phyloP scores from a whole-genome alignment of 106 monocot species.

The Gastrodia elata region DNA sequence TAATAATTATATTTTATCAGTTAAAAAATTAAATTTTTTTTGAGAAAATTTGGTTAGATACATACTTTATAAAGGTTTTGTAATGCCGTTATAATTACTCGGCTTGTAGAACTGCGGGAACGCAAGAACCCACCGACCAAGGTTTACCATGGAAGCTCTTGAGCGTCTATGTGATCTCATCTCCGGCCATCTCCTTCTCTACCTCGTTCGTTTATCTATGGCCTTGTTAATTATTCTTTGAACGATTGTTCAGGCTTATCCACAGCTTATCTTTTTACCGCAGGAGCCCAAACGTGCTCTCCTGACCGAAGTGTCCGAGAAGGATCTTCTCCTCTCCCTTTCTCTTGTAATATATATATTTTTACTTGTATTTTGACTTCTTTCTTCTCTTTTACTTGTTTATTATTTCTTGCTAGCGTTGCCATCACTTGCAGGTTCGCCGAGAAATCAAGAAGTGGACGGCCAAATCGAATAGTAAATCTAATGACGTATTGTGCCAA shows the following conservation, averaged over 20 bases:
- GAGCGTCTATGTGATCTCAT: slow-evolving; percentile 36
- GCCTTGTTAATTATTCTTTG: not conserved
- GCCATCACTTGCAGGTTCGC: slow-evolving; percentile 2
- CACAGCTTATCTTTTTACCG: not conserved
- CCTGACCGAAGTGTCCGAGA: slow-evolving; percentile 29
- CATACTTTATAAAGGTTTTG: too few species aligned
- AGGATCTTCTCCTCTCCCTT: slow-evolving; percentile 46
- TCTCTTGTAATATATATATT: slow-evolving; percentile 26
- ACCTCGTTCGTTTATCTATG: slow-evolving; percentile 4
- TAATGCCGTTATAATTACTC: too few species aligned
- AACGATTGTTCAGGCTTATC: not conserved
- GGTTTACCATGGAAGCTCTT: slow-evolving; percentile 9
- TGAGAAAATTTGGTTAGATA: too few species aligned
- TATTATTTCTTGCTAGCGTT: not conserved
- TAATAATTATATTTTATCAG: too few species aligned
- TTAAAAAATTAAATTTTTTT: too few species aligned
- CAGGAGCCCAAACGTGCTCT: slow-evolving; percentile 11
- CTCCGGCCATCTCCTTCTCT: slow-evolving; percentile 16
- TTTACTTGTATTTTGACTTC: not conserved
- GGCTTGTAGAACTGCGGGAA: not conserved
- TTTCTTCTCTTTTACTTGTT: not conserved
- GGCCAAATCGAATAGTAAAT: not conserved
- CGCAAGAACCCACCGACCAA: not conserved
- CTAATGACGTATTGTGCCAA: slow-evolving; percentile 2
- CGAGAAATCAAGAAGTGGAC: slow-evolving; percentile 2